phyloP scores from a whole-genome alignment of 192 early-diverging fungal species.

The Radiomyces spectabilis region DNA sequence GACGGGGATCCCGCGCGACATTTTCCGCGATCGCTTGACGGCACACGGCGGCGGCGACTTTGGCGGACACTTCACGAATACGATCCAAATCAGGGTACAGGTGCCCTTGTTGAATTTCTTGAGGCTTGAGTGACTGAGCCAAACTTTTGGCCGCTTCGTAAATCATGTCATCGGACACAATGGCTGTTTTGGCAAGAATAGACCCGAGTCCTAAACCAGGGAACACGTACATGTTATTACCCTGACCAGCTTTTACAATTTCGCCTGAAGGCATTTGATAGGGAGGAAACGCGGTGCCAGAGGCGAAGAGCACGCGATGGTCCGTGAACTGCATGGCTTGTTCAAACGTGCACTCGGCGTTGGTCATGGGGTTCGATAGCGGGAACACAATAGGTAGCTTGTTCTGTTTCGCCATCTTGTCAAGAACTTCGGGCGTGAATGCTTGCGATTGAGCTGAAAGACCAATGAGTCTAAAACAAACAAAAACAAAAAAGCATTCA shows the following conservation, averaged over 20 bases:
- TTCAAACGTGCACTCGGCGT: slow-evolving; percentile 95
- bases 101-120: slow-evolving; percentile 62
- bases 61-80: slow-evolving; percentile 77
- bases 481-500: background rate
- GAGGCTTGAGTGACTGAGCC: slow-evolving; percentile 58
- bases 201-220: slow-evolving; percentile 46
- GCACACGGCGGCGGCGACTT: slow-evolving; percentile 77
- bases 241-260: slow-evolving; percentile 67
- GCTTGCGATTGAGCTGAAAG: slow-evolving; percentile 70
- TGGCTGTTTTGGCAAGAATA: slow-evolving; percentile 33
- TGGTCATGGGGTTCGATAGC: slow-evolving; percentile 78
- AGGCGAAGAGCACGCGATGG: slow-evolving; percentile 89
- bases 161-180: slow-evolving; percentile 77
- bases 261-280: slow-evolving; percentile 59
- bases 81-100: slow-evolving; percentile 82
- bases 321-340: slow-evolving; percentile 80
- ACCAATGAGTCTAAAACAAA: slow-evolving; percentile 70
- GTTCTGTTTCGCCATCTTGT: slow-evolving; percentile 69
- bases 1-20: slow-evolving; percentile 20
- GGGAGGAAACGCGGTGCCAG: slow-evolving; percentile 88
- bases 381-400: slow-evolving; percentile 85
- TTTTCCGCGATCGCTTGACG: slow-evolving; percentile 36
- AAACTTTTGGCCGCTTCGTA: slow-evolving; percentile 74
- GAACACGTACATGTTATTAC: slow-evolving; percentile 95
- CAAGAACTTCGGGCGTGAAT: slow-evolving; percentile 63